These are phyloP conservation scores for Chlorella sorokiniana DNA, from an alignment of 139 green algal species.

Conservation along the genomic window DNA sequence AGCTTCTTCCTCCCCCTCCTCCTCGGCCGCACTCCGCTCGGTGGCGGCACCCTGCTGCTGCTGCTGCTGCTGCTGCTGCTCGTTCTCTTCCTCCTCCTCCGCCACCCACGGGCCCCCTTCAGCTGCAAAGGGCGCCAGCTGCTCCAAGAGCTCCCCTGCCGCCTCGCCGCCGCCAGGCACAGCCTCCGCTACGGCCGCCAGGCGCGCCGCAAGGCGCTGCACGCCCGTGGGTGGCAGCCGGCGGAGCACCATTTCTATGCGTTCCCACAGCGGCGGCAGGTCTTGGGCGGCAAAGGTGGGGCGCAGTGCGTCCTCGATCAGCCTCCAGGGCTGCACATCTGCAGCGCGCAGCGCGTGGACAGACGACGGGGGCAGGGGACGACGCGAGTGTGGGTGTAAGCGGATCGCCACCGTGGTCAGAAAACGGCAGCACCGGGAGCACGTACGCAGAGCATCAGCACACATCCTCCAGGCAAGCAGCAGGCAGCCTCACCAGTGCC, in stretches of 20 bases:
- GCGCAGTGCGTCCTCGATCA: conserved; percentile 8
- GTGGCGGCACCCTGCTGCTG: not conserved
- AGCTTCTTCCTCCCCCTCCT: conserved; percentile 1
- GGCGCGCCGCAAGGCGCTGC: not conserved
- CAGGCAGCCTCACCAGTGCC: not conserved
- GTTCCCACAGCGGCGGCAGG: not conserved
- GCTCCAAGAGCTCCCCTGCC: not conserved
- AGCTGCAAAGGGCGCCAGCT: not conserved
- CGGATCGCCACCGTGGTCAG: too few species aligned
- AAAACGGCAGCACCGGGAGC: too few species aligned
- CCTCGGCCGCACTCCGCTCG: not conserved
- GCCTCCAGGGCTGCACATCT: conserved; percentile 14
- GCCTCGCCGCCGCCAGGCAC: conserved; percentile 3
- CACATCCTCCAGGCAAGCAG: not conserved
- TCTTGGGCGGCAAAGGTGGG: not conserved
- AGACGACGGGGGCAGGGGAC: too few species aligned
- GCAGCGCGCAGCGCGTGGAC: not conserved
- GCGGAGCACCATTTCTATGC: conserved; percentile 4
- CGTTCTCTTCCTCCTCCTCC: not conserved
- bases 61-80: not conserved
- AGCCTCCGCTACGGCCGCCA: not conserved
- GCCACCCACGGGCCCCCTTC: not conserved
- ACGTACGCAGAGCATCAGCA: not conserved
- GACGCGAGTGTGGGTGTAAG: too few species aligned
- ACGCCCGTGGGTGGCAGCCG: not conserved